phyloP scores from a whole-genome alignment of 371 early-diverging fungal genomes.

The Smittium mucronatum region DNA sequence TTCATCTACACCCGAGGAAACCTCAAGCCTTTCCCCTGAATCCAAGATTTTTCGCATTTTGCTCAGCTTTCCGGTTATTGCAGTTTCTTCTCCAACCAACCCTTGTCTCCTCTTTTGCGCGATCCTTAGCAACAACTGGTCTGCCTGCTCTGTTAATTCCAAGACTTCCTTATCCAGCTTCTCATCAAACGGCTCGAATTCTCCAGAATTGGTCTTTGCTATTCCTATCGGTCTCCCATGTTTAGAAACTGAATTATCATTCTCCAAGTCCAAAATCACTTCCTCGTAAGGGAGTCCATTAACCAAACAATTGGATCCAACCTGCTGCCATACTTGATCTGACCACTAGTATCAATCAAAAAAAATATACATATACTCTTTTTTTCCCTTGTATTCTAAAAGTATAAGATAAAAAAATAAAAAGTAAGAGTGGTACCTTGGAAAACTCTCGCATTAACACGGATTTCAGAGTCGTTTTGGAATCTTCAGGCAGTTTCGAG shows the following conservation, averaged over 20 bases:
- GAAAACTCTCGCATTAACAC: not conserved
- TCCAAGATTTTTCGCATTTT: too few relatives aligned
- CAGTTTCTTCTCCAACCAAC: too few relatives aligned
- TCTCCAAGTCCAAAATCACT: not conserved
- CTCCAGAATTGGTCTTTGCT: not conserved
- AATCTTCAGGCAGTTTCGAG: not conserved
- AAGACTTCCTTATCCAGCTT: constrained; percentile 11
- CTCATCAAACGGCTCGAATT: constrained; percentile 13
- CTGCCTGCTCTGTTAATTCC: constrained; percentile 8
- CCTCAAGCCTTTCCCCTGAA: too few relatives aligned
- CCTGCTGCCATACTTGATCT: constrained; percentile 3
- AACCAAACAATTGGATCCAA: constrained; percentile 7
- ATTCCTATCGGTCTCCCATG: not conserved
- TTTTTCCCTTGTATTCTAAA: not conserved
- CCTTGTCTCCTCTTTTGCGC: constrained; percentile 1
- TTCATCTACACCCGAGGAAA: too few relatives aligned
- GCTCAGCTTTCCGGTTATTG: too few relatives aligned
- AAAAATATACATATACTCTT: not conserved
- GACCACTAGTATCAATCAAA: not conserved
- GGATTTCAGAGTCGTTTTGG: not conserved
- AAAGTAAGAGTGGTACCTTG: not conserved
- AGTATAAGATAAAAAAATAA: not conserved
- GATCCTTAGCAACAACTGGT: constrained; percentile 6
- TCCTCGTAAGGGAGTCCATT: constrained; percentile 10
- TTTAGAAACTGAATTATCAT: not conserved